Conservation (phyloP, 306 rosid species). For the Clitoria ternatea region DNA sequence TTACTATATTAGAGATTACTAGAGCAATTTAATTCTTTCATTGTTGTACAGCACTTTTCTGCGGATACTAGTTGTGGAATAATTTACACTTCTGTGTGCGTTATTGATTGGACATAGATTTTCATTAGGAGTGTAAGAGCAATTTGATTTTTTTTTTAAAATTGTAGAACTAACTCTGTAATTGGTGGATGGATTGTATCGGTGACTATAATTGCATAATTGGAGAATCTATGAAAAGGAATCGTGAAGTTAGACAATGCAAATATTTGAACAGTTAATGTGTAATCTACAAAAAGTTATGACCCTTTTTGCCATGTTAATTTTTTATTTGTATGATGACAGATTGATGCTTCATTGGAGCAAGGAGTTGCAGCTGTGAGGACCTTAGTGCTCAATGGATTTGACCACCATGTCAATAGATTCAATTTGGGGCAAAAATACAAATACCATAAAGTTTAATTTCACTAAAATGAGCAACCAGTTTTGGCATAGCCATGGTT, state of each 20-base stretch:
- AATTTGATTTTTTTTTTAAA: background rate
- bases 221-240: background rate
- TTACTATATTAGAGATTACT: background rate
- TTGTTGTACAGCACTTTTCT: background rate
- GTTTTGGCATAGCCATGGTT: background rate
- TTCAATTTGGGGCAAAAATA: constrained; percentile 83
- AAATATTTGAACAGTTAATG: background rate
- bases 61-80: background rate
- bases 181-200: background rate
- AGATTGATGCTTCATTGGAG: constrained; percentile 69
- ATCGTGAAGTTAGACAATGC: background rate
- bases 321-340: no score
- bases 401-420: constrained; percentile 53
- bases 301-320: no score
- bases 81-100: background rate
- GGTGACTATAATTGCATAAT: background rate
- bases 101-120: background rate
- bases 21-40: background rate
- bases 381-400: constrained; percentile 58
- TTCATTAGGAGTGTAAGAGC: background rate
- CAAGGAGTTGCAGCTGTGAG: constrained; percentile 78
- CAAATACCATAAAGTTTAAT: constrained; percentile 75
- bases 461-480: background rate
- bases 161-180: background rate
- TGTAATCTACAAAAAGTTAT: background rate